A percentile compares a stretch with the other conserved stretches of the same genome.
Evolutionary conservation across 2,329 filamentous ascomycete genomes (phyloP).

Genomic region (Sclerotinia glacialis): DNA sequence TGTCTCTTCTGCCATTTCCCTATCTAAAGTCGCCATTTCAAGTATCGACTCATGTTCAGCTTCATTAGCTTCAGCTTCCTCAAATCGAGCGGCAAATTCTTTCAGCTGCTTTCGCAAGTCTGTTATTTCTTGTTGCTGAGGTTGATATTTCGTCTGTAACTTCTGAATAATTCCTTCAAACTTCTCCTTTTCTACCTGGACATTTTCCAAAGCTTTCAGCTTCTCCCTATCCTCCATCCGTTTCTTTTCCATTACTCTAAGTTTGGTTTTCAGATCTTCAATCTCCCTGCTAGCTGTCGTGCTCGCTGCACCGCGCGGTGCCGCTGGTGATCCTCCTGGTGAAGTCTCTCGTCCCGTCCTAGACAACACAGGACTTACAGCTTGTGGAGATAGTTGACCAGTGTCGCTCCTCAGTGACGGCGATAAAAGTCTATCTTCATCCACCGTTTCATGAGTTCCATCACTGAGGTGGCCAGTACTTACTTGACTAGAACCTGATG

Average conservation of each 20-base stretch:
- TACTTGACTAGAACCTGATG: constrained; percentile 37
- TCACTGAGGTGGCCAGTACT: constrained; percentile 33
- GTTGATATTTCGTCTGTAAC: constrained; percentile 82
- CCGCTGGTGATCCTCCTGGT: constrained; percentile 31
- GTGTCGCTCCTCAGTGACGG: constrained; percentile 50
- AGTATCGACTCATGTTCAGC: constrained; percentile 81
- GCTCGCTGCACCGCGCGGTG: constrained; percentile 31
- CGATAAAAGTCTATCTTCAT: constrained; percentile 41
- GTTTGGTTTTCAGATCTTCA: constrained; percentile 84
- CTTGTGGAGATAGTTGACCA: constrained; percentile 36
- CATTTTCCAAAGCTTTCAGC: constrained; percentile 71
- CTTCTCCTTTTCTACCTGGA: constrained; percentile 73
- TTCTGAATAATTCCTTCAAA: constrained; percentile 87
- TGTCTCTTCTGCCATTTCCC: constrained; percentile 94
- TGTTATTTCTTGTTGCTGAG: constrained; percentile 74
- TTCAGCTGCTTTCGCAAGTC: constrained; percentile 76
- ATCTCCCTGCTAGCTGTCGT: constrained; percentile 55
- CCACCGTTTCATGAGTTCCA: constrained; percentile 34
- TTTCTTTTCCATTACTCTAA: constrained; percentile 85
- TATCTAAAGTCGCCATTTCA: constrained; percentile 84
- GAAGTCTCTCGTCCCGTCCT: constrained; percentile 31
- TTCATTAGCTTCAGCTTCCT: constrained; percentile 68
- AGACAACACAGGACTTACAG: constrained; percentile 35
- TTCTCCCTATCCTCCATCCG: constrained; percentile 81
- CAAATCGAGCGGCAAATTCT: constrained; percentile 67